Percentiles rank a stretch among this genome's conserved stretches.
Evolutionary conservation across 441 rosid genomes (phyloP).

Genomic region (Populus hybrid): DNA sequence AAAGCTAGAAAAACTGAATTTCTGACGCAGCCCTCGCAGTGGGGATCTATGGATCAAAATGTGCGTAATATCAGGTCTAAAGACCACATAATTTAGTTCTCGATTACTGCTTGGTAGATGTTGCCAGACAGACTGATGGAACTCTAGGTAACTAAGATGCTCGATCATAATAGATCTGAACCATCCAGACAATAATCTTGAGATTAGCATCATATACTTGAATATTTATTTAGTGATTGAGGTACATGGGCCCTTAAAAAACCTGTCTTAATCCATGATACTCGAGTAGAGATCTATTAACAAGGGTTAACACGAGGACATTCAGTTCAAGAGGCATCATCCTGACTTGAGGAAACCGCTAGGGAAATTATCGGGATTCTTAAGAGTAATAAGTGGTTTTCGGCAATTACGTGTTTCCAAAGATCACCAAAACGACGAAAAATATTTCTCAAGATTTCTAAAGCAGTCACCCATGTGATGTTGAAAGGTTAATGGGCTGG

Average conservation of each 20-base stretch:
- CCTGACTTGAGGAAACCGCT: not conserved
- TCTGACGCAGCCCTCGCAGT: not conserved
- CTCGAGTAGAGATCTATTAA: not conserved
- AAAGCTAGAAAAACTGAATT: not conserved
- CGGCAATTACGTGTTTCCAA: not conserved
- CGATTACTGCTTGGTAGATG: not conserved
- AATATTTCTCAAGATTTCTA: not conserved
- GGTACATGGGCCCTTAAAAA: not conserved
- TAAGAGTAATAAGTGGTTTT: too few species aligned
- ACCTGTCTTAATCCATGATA: not conserved
- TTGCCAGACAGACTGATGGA: not conserved
- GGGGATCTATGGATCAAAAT: not conserved
- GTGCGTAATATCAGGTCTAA: not conserved
- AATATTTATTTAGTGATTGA: too few species aligned
- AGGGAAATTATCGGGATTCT: not conserved
- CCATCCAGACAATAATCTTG: too few species aligned
- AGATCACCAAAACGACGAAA: too few species aligned
- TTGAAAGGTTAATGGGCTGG: not conserved
- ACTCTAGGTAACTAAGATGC: not conserved
- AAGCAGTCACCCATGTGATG: not conserved
- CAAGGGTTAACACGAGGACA: not conserved
- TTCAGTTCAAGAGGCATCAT: not conserved
- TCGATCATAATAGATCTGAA: too few species aligned
- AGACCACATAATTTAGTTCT: not conserved
- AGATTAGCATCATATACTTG: too few species aligned